phyloP scores from a whole-genome alignment of 1,139 yeast species.

The Kodamaea plutei region DNA sequence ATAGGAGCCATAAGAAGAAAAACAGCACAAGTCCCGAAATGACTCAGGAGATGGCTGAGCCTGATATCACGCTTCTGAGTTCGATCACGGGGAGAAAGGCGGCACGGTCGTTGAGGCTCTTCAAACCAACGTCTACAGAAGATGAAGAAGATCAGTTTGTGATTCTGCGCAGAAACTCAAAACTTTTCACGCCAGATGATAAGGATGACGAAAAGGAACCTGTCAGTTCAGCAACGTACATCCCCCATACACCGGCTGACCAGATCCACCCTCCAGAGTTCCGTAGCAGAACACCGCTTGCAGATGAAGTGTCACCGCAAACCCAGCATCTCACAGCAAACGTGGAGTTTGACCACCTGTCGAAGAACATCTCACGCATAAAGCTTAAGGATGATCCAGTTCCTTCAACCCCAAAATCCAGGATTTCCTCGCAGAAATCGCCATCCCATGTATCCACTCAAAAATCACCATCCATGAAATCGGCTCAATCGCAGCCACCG shows the following conservation, averaged over 20 bases:
- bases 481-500: neutral
- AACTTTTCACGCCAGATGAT: conserved; percentile 4
- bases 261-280: conserved; percentile 2
- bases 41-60: too few species aligned
- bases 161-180: conserved; percentile 7
- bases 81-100: conserved; percentile 36
- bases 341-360: conserved; percentile 32
- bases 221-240: conserved; percentile 63
- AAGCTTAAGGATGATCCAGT: conserved; percentile 4
- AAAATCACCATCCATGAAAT: too few species aligned
- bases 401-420: neutral
- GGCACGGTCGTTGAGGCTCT: conserved; percentile 35
- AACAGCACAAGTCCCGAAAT: too few species aligned
- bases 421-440: neutral
- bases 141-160: conserved; percentile 9
- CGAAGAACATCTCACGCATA: conserved; percentile 19
- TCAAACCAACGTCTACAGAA: conserved; percentile 23
- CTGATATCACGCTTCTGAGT: conserved; percentile 10
- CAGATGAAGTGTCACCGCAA: conserved; percentile 6
- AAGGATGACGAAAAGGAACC: conserved; percentile 30
- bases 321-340: conserved; percentile 37
- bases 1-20: too few species aligned
- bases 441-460: too few species aligned
- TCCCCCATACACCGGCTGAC: conserved; percentile 51
- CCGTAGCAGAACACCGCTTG: neutral